Evolutionary conservation across 2,329 filamentous ascomycete species (phyloP), one percentile per base, ranked within the genome.

Genomic region (Aspergillus melleus): DNA sequence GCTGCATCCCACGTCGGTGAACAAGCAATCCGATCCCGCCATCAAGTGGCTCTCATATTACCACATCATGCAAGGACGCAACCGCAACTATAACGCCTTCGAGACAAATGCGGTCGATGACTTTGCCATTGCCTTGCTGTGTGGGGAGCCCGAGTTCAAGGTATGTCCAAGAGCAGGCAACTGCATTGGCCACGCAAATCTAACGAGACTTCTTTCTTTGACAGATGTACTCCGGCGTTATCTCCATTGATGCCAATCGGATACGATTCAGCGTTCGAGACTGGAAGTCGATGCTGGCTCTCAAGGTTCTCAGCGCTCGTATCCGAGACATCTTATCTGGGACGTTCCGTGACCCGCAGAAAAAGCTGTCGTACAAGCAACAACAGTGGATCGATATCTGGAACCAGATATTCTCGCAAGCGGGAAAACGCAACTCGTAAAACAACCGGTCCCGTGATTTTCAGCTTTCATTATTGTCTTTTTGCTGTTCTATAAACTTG

Each of bases 51-150:
- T 99, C 49, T 95, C 91, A 0, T 99, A 96, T 75, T 98, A 98
- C 78, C 90, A 96, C 74, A 96, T 98, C 64, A 96, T 98, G 91
- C 93, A 97, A 75, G 90, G 90, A 2, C 92, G 81, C 79, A 91
- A 88, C 84, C 84, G 84, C 80, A 81, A 73, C 68, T 91, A 94
- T 66, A 96, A 96, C 65, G 95, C 95, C 0, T 93, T 97, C 66
- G 92, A 96, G 72, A 96, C 91, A 2, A 91, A 89, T 11, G 86
- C 88, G 1, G 88, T 89, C 1, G 89, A 96, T 50, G 89, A 92
- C 49, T 90, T 97, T 64, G 88, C 92, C 11, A 86, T 97, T 66
- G 87, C 90, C 16, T 79, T 99, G 29, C 83, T 97, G 55, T 95
- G 92, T 60, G 95, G 93, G 39, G 94, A 98, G 63, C 88, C 91